These are phyloP conservation scores for Amanita exitialis DNA, from an alignment of 768 basidiomycete species.

Conservation along the genomic window DNA sequence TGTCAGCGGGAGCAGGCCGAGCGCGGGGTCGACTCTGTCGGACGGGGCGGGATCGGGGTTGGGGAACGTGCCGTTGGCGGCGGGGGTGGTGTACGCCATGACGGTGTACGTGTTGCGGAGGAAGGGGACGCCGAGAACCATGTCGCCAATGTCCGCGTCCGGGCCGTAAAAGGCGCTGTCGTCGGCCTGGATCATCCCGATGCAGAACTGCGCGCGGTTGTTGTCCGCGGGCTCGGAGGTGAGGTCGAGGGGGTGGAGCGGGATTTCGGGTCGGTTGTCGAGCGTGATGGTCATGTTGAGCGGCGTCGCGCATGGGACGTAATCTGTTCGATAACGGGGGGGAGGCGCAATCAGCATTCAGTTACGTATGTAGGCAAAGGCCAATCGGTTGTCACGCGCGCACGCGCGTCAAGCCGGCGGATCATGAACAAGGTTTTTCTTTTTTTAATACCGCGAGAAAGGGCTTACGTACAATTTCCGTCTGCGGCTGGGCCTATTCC, in stretches of 20 bases:
- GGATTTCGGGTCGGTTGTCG: slow-evolving; percentile 42
- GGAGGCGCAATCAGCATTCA: too few relatives aligned
- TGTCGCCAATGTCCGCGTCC: slow-evolving; percentile 39
- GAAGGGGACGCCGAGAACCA: slow-evolving; percentile 74
- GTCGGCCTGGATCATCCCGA: slow-evolving; percentile 54
- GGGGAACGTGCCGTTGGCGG: slow-evolving; percentile 33
- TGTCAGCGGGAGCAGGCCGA: slow-evolving; percentile 59
- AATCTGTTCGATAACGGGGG: slow-evolving; percentile 34
- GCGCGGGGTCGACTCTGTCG: slow-evolving; percentile 25
- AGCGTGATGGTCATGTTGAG: slow-evolving; percentile 66
- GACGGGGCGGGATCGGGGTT: slow-evolving; percentile 8
- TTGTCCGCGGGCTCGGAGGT: slow-evolving; percentile 36
- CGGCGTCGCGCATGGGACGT: slow-evolving; percentile 60
- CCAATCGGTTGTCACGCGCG: too few relatives aligned
- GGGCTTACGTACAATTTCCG: slow-evolving; percentile 46
- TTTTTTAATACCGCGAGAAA: neutral
- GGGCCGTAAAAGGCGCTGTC: slow-evolving; percentile 31
- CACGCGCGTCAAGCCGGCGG: too few relatives aligned
- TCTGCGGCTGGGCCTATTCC: slow-evolving; percentile 49
- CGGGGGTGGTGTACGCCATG: slow-evolving; percentile 51
- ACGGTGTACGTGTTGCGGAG: slow-evolving; percentile 71
- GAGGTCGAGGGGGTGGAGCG: slow-evolving; percentile 71
- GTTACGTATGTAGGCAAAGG: too few relatives aligned
- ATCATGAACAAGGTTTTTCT: too few relatives aligned
- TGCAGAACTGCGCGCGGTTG: slow-evolving; percentile 37